Evolutionary conservation across 331 rosid genomes (phyloP), one percentile per base, ranked within the genome.

Genomic region (Dryas integrifolia): DNA sequence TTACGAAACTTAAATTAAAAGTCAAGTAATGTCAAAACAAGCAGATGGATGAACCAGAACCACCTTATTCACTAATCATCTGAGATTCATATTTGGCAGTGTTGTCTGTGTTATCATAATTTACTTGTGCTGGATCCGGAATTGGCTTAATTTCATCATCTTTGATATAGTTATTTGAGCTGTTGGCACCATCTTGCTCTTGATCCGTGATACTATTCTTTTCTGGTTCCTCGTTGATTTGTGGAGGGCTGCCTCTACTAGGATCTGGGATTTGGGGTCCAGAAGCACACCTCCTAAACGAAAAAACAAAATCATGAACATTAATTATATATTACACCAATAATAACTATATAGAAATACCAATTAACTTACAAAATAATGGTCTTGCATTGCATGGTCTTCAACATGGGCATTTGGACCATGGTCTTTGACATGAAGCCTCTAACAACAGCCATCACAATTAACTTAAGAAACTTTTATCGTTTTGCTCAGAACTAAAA

Each of bases 351-450:
- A 57, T 24, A 24, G 62, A 12, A 16, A 43, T 13, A 64, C n/a
- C 39, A 65, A 24, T 57, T 40, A 65, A 50, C 72, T 49, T 49
- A 67, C 72, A 49, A 0, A 4, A 47, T 15, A 50, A 21, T 38
- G 26, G 30, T 14, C 35, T 51, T 67, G 47, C 59, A 35, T 35
- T 67, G 72, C 15, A 10, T 50, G 72, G 15, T 52, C n/a, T 35
- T 67, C 60, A 35, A 2, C 1, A 50, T 50, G 72, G 72, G 72
- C 6, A 38, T 51, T 50, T 41, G 72, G 56, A 41, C 59, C 72
- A 50, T 35, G 47, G 56, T 0, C 47, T 50, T 67, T 15, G 47
- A 50, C 46, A 50, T 15, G 72, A 67, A 67, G 72, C 59, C 47
- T 50, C 72, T 49, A 67, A 50, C 38, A 67, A n/a, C 58, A 18